Base-by-base conservation (phyloP, 2,329 filamentous ascomycete genomes). In the Seiridium cupressi region DNA sequence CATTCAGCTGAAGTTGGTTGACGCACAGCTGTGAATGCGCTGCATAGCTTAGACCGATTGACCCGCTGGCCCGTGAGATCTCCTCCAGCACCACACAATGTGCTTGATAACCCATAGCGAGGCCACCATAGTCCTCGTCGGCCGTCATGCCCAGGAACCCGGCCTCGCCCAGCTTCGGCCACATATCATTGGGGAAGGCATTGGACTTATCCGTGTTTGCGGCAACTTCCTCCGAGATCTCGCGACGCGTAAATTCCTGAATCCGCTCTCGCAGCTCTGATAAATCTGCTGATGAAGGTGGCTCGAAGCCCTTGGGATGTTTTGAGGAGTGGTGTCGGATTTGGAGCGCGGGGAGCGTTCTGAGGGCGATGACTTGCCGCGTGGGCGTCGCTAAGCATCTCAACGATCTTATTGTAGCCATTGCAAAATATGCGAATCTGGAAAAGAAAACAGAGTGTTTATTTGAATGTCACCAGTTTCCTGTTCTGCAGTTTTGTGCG, bases 21-120 rank as follows among this genome's bases (percentile, higher is more conserved):
- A 98, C 90, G 77, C 95, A 98, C 56, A 99, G 84, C 76, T 99
- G 95, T 36, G 91, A 95, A 77, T 99, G 95, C 6, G 95, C 95
- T 2, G 94, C 94, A 74, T 98, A 99, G 67, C 92, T 96, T 51
- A 99, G 84, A 0, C 87, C 94, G 69, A 96, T 92, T 63, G 88
- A 91, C 11, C 79, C 93, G 57, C 90, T 94, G 3, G 94, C 94
- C 61, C 94, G 85, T 60, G 90, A 95, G 47, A 99, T 82, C 80
- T 98, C 95, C 77, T 99, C 95, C 87, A 98, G 90, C 51, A 97
- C 92, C 5, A 97, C 81, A 72, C 92, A 96, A 77, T 99, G 95
- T 49, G 95, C 94, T 79, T 98, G 94, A 76, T 98, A 99, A 9
- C 95, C 95, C 87, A 98, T 89, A 1, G 83, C 91, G 51, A 98